These are phyloP conservation scores for Anastatica hierochuntica DNA, from an alignment of 345 rosid species.

Conservation along the genomic window DNA sequence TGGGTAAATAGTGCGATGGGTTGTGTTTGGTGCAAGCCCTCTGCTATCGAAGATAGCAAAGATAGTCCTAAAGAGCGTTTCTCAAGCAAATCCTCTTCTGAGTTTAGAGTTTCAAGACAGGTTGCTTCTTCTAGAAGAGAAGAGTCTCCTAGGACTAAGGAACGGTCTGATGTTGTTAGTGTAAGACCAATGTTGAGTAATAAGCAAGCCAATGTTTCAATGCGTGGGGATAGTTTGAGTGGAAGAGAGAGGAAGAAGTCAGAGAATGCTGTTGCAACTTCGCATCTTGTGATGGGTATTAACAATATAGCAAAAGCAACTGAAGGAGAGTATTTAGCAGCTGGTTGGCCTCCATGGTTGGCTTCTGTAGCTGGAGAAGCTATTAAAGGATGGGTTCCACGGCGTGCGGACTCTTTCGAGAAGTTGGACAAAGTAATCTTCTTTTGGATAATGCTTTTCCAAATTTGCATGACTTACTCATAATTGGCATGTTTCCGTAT, in stretches of 20 bases:
- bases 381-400: too few species aligned
- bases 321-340: slow-evolving; percentile 90
- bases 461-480: slow-evolving; percentile 1
- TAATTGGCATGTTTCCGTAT: slow-evolving; percentile 11
- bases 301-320: slow-evolving; percentile 51
- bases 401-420: slow-evolving; percentile 94
- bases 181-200: slow-evolving; percentile 45
- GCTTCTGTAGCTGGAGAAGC: slow-evolving; percentile 91
- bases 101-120: slow-evolving; percentile 41
- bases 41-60: slow-evolving; percentile 68
- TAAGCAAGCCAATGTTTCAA: slow-evolving; percentile 55
- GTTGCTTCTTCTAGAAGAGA: slow-evolving; percentile 63
- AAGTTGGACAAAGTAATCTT: slow-evolving; percentile 75
- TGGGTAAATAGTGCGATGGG: slow-evolving; percentile 53
- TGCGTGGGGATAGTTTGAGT: slow-evolving; percentile 46
- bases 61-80: slow-evolving; percentile 68
- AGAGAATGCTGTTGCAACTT: slow-evolving; percentile 32
- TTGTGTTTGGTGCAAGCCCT: slow-evolving; percentile 65
- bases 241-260: slow-evolving; percentile 53
- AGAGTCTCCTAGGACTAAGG: slow-evolving; percentile 42
- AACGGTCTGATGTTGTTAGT: slow-evolving; percentile 43
- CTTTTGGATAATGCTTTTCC: too few species aligned
- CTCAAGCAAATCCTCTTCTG: slow-evolving; percentile 45
- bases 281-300: slow-evolving; percentile 45
- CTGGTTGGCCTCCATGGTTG: slow-evolving; percentile 97